Base-by-base conservation (phyloP, 2,329 filamentous ascomycete species). In the Beauveria sp. region DNA sequence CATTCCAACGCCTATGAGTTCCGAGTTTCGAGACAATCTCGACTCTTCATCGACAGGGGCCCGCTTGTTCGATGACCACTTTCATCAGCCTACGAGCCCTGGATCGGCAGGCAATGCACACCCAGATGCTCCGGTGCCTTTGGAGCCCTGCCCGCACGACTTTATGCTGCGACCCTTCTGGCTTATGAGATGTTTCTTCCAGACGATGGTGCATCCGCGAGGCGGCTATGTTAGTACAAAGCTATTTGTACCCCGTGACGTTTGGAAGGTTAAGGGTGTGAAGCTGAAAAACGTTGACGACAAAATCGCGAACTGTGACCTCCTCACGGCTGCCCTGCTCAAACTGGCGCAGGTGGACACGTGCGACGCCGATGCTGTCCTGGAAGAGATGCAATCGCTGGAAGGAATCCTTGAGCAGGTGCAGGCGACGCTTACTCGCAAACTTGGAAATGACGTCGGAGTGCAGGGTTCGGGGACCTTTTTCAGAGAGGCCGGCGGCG, bases 121-220 rank as follows among this genome's bases (percentile, higher is more conserved):
- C 14, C 70, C 78, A 0, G 86, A 91, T 66, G 83, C 86, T 1
- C 93, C 93, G 14, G 82, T 88, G 24, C 85, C 91, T 0, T 81
- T 99, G 5, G 95, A 99, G 70, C 90, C 95, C 3, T 99, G 96
- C 71, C 95, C 95, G 1, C 90, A 89, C 42, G 91, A 96, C 46
- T 87, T 88, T 63, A 82, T 97, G 68, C 81, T 98, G n/a, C 87
- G 95, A 22, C 96, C 95, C 2, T 99, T 97, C 74, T 99, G 95
- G 95, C 80, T 99, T 50, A 96, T 99, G 91, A 87, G 95, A 60
- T 93, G 90, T 64, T 81, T 99, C 28, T 96, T 95, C 71, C 91
- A 97, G 72, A 96, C 93, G 0, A 85, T 99, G 50, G 89, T 88
- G 20, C 93, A 99, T 70, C 91, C 93, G 2, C 86, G 91, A 26